These are phyloP conservation scores for Rhizophagus sp. DNA, from an alignment of 192 early-diverging fungal species.

Conservation along the genomic window DNA sequence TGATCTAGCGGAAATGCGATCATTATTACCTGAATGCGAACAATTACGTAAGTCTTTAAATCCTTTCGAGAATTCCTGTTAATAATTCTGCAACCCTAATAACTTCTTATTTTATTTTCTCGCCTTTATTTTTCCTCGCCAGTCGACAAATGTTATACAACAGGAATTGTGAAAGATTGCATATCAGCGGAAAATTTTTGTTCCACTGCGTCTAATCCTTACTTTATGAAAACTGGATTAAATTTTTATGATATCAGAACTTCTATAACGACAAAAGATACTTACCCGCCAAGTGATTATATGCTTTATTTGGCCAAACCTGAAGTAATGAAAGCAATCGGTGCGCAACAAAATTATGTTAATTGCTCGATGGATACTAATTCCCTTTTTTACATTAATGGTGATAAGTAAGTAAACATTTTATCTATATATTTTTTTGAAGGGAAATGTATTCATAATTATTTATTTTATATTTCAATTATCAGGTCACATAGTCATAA, in stretches of 20 bases:
- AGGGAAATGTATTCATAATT: background rate
- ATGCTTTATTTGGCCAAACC: slow-evolving; percentile 53
- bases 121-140: background rate
- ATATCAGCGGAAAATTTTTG: slow-evolving; percentile 42
- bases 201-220: background rate
- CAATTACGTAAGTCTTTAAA: background rate
- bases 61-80: background rate
- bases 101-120: background rate
- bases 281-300: slow-evolving; percentile 63
- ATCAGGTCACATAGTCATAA: slow-evolving; percentile 54
- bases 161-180: slow-evolving; percentile 23
- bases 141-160: slow-evolving; percentile 12
- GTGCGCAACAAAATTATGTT: slow-evolving; percentile 48
- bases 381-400: slow-evolving; percentile 39
- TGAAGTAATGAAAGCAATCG: slow-evolving; percentile 53
- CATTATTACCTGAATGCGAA: slow-evolving; percentile 28
- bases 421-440: too few relatives aligned
- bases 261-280: slow-evolving; percentile 32
- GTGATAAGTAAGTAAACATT: slow-evolving; percentile 44
- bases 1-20: slow-evolving; percentile 49
- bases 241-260: slow-evolving; percentile 73
- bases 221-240: slow-evolving; percentile 34
- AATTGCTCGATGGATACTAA: slow-evolving; percentile 57
- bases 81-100: background rate
- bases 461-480: background rate